These are phyloP conservation scores for Hypoxylon sp. DNA, from an alignment of 2,329 filamentous ascomycete species.

Conservation along the genomic window DNA sequence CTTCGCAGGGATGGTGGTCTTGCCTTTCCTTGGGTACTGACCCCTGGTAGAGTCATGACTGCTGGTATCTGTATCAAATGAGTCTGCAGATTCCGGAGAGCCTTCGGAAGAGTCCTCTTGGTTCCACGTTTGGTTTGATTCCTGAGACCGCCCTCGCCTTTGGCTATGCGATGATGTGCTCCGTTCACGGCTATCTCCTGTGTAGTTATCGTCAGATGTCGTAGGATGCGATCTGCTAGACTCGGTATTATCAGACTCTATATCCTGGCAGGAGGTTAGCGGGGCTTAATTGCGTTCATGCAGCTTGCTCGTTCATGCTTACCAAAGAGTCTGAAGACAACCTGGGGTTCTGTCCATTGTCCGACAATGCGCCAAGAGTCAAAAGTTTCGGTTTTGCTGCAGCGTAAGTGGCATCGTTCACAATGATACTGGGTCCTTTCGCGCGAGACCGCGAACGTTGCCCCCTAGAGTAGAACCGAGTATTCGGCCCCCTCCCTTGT, in stretches of 20 bases:
- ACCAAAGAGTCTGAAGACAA: slow-evolving; percentile 2
- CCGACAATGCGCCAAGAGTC: slow-evolving; percentile 4
- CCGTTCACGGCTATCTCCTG: background rate
- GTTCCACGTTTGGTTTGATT: background rate
- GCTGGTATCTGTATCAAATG: slow-evolving; percentile 3
- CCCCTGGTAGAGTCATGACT: background rate
- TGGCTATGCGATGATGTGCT: background rate
- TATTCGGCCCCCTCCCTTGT: background rate
- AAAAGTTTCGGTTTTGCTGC: slow-evolving; percentile 2
- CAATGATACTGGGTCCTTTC: slow-evolving; percentile 1
- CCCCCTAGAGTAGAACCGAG: background rate
- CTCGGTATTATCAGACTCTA: slow-evolving; percentile 6
- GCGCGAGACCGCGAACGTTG: background rate
- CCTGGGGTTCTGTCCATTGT: background rate
- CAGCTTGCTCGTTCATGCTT: slow-evolving; percentile 1
- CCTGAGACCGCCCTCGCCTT: background rate
- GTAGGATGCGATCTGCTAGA: background rate
- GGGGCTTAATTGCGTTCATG: background rate
- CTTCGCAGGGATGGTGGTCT: slow-evolving; percentile 8
- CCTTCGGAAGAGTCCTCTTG: slow-evolving; percentile 2
- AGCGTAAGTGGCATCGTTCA: background rate
- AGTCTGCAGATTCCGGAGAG: background rate
- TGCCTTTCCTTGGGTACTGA: slow-evolving; percentile 13
- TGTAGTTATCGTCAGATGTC: background rate
- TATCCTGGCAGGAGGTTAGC: slow-evolving; percentile 1